Percentiles rank a stretch among this genome's conserved stretches.
Conservation (phyloP, 1,139 yeast genomes). For the Pneumocystis canis region DNA sequence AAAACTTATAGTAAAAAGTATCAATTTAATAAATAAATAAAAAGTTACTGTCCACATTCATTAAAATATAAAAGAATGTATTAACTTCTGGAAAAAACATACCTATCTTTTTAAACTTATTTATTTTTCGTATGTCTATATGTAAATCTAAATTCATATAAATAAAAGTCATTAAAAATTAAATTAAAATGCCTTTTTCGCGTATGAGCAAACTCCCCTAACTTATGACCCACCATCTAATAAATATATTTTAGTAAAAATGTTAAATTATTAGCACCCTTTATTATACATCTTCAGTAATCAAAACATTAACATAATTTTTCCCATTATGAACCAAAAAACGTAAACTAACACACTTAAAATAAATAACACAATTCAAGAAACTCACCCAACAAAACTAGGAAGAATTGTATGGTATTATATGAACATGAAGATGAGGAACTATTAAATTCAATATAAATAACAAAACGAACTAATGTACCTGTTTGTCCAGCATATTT, state of each 20-base stretch:
- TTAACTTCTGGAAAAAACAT: no score
- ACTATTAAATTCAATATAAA: neutral
- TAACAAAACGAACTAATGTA: slow-evolving; percentile 51
- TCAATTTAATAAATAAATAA: no score
- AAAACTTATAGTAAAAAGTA: no score
- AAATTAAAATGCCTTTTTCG: slow-evolving; percentile 32
- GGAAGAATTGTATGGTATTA: slow-evolving; percentile 91
- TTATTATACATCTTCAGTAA: slow-evolving; percentile 42
- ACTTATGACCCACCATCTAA: slow-evolving; percentile 88
- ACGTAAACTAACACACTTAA: slow-evolving; percentile 3
- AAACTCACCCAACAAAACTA: slow-evolving; percentile 76
- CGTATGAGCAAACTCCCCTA: slow-evolving; percentile 92
- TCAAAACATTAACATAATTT: slow-evolving; percentile 76
- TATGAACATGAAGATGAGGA: slow-evolving; percentile 36
- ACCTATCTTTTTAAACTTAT: neutral
- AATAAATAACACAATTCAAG: neutral
- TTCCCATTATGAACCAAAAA: slow-evolving; percentile 94
- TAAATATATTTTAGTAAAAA: neutral
- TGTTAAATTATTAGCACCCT: neutral
- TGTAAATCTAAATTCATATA: neutral
- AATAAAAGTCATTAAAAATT: neutral
- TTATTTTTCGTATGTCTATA: neutral
- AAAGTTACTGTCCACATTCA: no score
- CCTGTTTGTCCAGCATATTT: slow-evolving; percentile 86
- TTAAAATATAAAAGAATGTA: no score